A percentile compares a stretch with the other conserved stretches of the same genome.
Conservation (phyloP, 2,329 filamentous ascomycete genomes). For the Ilyonectria sp. region DNA sequence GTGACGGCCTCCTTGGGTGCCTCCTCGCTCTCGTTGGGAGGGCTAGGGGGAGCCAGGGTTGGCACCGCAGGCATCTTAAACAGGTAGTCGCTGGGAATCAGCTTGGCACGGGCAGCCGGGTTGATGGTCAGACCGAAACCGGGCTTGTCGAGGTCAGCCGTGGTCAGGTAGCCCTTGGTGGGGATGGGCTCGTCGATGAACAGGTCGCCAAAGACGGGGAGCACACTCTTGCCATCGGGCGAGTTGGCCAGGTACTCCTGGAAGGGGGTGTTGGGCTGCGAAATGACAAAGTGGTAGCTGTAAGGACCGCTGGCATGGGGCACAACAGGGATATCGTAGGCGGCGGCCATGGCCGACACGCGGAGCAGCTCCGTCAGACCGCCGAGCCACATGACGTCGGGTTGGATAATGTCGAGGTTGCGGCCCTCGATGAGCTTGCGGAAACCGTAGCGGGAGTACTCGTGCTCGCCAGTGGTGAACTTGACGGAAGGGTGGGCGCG, state of each 20-base stretch:
- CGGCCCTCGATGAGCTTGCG: conserved; percentile 93
- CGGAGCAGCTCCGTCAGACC: conserved; percentile 93
- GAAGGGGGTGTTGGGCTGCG: conserved; percentile 93
- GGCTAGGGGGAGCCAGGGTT: conserved; percentile 55
- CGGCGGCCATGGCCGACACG: conserved; percentile 88
- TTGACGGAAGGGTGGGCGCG: conserved; percentile 90
- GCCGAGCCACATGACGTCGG: conserved; percentile 98
- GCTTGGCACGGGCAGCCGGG: conserved; percentile 76
- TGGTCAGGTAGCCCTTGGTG: conserved; percentile 83
- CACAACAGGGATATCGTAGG: conserved; percentile 94
- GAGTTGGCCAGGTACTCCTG: conserved; percentile 97
- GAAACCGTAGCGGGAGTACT: conserved; percentile 95
- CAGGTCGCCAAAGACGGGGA: conserved; percentile 92
- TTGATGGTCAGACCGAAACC: conserved; percentile 93
- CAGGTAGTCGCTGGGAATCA: conserved; percentile 83
- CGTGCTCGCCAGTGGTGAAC: conserved; percentile 96
- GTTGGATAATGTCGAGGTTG: conserved; percentile 94
- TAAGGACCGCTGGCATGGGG: conserved; percentile 96
- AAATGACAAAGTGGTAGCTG: conserved; percentile 96
- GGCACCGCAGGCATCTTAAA: conserved; percentile 76
- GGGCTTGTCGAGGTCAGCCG: conserved; percentile 86
- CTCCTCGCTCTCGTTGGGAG: conserved; percentile 43
- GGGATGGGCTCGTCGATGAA: conserved; percentile 94
- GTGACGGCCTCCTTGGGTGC: conserved; percentile 31
- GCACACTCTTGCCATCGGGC: conserved; percentile 88